A percentile compares a stretch with the other conserved stretches of the same genome.
These are phyloP conservation scores for Sphaerobolus stellatus DNA, from an alignment of 1,284 basidiomycete species.

Conservation along the genomic window DNA sequence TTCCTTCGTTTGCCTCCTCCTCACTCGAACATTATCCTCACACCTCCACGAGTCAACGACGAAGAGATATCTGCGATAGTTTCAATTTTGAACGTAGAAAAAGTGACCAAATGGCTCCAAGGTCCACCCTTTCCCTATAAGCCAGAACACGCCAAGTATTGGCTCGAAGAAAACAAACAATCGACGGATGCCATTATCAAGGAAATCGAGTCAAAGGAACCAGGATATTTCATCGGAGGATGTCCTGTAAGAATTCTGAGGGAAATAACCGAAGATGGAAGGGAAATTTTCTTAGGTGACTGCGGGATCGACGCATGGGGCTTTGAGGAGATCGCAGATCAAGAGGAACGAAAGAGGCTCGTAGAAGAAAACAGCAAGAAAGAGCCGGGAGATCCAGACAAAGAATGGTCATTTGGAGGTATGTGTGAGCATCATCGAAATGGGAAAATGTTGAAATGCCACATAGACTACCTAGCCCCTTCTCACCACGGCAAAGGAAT, in stretches of 20 bases:
- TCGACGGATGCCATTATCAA: conserved; percentile 29
- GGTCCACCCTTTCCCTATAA: conserved; percentile 54
- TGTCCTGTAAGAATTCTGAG: conserved; percentile 48
- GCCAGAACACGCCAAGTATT: conserved; percentile 38
- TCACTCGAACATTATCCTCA: conserved; percentile 54
- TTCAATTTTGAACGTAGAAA: conserved; percentile 49
- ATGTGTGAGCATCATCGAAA: conserved; percentile 18
- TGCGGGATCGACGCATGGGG: conserved; percentile 37
- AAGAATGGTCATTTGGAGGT: conserved; percentile 57
- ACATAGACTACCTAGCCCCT: conserved; percentile 51
- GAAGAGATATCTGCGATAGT: conserved; percentile 28
- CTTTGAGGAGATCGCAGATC: conserved; percentile 34
- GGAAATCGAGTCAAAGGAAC: conserved; percentile 29
- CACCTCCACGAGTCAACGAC: conserved; percentile 53
- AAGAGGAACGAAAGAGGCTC: conserved; percentile 32
- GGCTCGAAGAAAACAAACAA: conserved; percentile 26
- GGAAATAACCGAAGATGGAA: conserved; percentile 49
- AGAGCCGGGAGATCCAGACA: conserved; percentile 44
- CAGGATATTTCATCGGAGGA: conserved; percentile 30
- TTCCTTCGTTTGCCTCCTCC: conserved; percentile 51
- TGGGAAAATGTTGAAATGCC: not conserved
- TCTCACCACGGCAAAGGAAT: conserved; percentile 64
- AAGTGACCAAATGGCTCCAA: conserved; percentile 45
- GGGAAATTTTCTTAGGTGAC: conserved; percentile 47
- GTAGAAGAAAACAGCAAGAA: conserved; percentile 38